phyloP scores from a whole-genome alignment of 176 grass and related monocot genomes.

The Avena eriantha region DNA sequence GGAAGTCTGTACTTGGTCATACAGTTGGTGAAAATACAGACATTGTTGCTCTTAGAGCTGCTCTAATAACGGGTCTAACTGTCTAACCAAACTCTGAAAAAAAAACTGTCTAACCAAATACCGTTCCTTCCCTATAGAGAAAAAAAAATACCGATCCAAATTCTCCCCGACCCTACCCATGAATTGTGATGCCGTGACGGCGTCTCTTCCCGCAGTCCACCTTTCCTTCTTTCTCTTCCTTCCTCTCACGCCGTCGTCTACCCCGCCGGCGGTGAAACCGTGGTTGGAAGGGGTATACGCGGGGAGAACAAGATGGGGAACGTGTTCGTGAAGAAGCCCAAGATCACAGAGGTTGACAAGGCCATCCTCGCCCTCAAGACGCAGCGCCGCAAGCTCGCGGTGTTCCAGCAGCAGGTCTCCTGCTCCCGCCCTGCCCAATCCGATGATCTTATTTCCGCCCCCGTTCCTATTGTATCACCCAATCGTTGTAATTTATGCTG shows the following conservation, averaged over 20 bases:
- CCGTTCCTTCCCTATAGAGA: no score
- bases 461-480: not conserved
- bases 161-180: not conserved
- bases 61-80: no score
- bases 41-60: no score
- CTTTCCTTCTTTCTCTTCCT: slow-evolving; percentile 28
- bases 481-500: not conserved
- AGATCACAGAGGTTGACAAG: slow-evolving; percentile 96
- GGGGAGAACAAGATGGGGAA: slow-evolving; percentile 69
- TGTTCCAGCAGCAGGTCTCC: slow-evolving; percentile 87
- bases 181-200: slow-evolving; percentile 36
- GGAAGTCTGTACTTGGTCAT: no score
- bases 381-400: slow-evolving; percentile 92
- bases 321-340: slow-evolving; percentile 97
- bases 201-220: slow-evolving; percentile 29
- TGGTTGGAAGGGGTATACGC: not conserved
- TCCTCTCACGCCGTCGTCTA: slow-evolving; percentile 28
- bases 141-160: not conserved
- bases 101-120: no score
- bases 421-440: not conserved
- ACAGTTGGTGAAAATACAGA: no score
- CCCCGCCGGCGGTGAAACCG: slow-evolving; percentile 25
- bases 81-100: no score
- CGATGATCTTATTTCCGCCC: not conserved
- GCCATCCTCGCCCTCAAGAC: slow-evolving; percentile 97